Conservation (phyloP, 2,329 filamentous ascomycete species). For the Neurospora crassa region DNA sequence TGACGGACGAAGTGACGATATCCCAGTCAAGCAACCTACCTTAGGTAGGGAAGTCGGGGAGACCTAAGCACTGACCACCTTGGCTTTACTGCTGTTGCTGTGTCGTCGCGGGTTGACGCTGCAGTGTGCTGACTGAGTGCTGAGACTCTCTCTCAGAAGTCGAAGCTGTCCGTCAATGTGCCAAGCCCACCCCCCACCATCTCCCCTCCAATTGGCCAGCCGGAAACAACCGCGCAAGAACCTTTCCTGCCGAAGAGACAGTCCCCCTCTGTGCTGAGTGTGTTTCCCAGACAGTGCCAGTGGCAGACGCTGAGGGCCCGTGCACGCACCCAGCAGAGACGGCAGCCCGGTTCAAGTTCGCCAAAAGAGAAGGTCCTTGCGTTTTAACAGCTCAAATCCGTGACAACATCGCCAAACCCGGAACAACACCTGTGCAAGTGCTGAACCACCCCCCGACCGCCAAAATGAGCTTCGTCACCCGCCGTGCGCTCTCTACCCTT, state of each 20-base stretch:
- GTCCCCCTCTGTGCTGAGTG: too few relatives aligned
- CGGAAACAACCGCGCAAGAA: conserved; percentile 27
- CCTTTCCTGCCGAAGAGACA: conserved; percentile 13
- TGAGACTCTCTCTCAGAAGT: conserved; percentile 7
- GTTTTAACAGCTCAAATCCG: conserved; percentile 19
- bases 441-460: conserved; percentile 22
- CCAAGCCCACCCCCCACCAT: conserved; percentile 7
- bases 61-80: neutral
- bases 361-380: conserved; percentile 2
- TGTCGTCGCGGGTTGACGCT: conserved; percentile 1
- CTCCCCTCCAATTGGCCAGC: conserved; percentile 16
- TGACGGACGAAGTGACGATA: conserved; percentile 1
- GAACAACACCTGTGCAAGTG: conserved; percentile 12
- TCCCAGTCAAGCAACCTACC: neutral
- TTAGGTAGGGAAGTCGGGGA: too few relatives aligned
- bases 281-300: too few relatives aligned
- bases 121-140: neutral
- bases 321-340: neutral
- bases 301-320: neutral
- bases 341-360: conserved; percentile 8
- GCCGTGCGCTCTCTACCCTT: conserved; percentile 91
- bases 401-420: conserved; percentile 6
- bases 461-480: conserved; percentile 88
- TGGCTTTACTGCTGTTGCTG: neutral
- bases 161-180: conserved; percentile 1